Percentiles rank a stretch among this genome's conserved stretches.
Conservation (phyloP, 768 basidiomycete genomes). For the Lepiota subincarnata region DNA sequence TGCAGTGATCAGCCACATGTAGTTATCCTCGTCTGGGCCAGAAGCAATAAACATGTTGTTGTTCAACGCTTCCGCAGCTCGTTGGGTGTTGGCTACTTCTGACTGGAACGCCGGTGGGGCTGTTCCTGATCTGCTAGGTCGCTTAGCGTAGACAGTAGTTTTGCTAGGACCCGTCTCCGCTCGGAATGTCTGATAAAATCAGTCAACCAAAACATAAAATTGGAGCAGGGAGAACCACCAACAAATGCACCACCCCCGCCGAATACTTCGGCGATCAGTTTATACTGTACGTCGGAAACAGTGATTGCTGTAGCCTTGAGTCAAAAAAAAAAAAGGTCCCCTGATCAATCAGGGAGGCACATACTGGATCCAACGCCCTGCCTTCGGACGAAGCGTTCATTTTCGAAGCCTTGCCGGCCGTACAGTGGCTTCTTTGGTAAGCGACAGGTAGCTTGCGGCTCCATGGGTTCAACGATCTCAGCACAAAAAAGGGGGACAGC, state of each 20-base stretch:
- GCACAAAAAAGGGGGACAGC: too few relatives aligned
- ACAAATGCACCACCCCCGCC: not conserved
- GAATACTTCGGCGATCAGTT: not conserved
- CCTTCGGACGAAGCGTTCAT: not conserved
- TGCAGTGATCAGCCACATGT: constrained; percentile 1
- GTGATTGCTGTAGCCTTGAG: not conserved
- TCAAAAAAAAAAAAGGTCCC: not conserved
- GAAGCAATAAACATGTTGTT: not conserved
- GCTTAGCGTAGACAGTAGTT: not conserved
- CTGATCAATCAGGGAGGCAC: not conserved
- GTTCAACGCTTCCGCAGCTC: not conserved
- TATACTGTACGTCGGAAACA: not conserved
- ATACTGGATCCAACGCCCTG: not conserved
- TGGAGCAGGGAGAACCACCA: not conserved
- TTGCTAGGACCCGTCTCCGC: not conserved
- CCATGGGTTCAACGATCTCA: too few relatives aligned
- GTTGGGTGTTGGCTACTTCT: not conserved
- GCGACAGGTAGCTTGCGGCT: too few relatives aligned
- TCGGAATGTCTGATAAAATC: not conserved
- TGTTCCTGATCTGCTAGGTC: not conserved
- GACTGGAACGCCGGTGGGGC: not conserved
- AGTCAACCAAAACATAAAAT: not conserved
- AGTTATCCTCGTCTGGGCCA: not conserved
- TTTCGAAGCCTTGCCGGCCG: too few relatives aligned
- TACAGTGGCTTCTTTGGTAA: too few relatives aligned